Conservation (phyloP, 2,329 filamentous ascomycete genomes). For the Dactylellina drechsleri region DNA sequence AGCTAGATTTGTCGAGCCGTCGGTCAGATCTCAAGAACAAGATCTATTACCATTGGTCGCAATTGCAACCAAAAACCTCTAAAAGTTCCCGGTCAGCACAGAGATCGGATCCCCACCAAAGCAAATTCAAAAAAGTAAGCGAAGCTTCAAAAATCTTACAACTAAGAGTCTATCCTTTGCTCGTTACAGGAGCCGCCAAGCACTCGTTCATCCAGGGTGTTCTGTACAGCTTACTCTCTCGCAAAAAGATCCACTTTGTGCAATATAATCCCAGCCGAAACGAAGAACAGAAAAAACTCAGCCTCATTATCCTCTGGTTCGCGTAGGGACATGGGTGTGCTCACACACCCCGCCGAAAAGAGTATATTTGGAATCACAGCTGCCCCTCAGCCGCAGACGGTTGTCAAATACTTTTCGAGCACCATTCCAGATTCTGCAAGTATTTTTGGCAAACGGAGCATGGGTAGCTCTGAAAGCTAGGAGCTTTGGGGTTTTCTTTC, state of each 20-base stretch:
- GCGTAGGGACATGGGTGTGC: neutral
- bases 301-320: slow-evolving; percentile 35
- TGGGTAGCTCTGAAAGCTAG: slow-evolving; percentile 34
- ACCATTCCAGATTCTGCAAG: slow-evolving; percentile 50
- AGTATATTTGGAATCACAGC: slow-evolving; percentile 52
- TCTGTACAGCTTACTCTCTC: slow-evolving; percentile 1
- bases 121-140: slow-evolving; percentile 32
- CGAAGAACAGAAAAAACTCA: slow-evolving; percentile 8
- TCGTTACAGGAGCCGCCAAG: neutral
- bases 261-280: slow-evolving; percentile 5
- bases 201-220: neutral
- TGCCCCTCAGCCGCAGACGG: slow-evolving; percentile 51
- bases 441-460: slow-evolving; percentile 53
- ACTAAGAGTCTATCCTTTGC: slow-evolving; percentile 22
- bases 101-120: neutral
- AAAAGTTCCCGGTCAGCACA: slow-evolving; percentile 18
- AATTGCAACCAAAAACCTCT: neutral
- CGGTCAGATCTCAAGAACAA: neutral
- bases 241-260: neutral
- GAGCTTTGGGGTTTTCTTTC: slow-evolving; percentile 25
- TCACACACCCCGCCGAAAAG: slow-evolving; percentile 14
- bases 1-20: neutral
- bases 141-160: slow-evolving; percentile 5
- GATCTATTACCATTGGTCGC: neutral
- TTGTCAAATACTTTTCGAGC: slow-evolving; percentile 45